phyloP scores from a whole-genome alignment of 306 rosid species.

The Cicer arietinum region DNA sequence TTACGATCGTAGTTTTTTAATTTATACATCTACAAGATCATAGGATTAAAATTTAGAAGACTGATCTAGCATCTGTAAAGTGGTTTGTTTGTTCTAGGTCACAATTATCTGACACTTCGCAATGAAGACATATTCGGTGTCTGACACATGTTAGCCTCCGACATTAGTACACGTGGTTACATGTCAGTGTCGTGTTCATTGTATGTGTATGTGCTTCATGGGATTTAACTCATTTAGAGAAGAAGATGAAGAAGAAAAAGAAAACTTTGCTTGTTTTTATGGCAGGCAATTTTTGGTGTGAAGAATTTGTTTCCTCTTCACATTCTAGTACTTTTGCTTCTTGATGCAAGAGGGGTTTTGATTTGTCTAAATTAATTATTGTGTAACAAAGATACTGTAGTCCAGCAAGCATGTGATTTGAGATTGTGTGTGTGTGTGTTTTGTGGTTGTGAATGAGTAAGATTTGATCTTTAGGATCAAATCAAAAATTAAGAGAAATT shows the following conservation, averaged over 20 bases:
- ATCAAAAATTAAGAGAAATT: slow-evolving; percentile 45
- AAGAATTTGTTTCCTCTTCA: slow-evolving; percentile 49
- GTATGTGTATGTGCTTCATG: too few species aligned
- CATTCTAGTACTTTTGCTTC: slow-evolving; percentile 51
- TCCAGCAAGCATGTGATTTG: slow-evolving; percentile 46
- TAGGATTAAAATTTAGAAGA: slow-evolving; percentile 56
- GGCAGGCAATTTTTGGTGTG: slow-evolving; percentile 44
- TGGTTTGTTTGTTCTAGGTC: slow-evolving; percentile 54
- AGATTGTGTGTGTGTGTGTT: slow-evolving; percentile 28
- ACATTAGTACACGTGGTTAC: too few species aligned
- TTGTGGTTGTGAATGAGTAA: slow-evolving; percentile 40
- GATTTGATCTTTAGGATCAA: slow-evolving; percentile 50
- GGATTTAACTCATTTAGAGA: slow-evolving; percentile 42
- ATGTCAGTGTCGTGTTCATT: too few species aligned
- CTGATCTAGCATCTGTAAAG: slow-evolving; percentile 76
- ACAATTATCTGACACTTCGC: slow-evolving; percentile 12
- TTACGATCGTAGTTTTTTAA: too few species aligned
- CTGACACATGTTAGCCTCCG: too few species aligned
- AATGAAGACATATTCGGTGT: too few species aligned
- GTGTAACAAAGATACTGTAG: slow-evolving; percentile 57
- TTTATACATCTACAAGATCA: slow-evolving; percentile 38
- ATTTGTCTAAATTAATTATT: slow-evolving; percentile 48
- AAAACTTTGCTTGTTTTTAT: slow-evolving; percentile 45
- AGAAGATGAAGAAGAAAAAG: slow-evolving; percentile 20
- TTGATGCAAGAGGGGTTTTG: slow-evolving; percentile 48